Base-by-base conservation (phyloP, 495 filamentous ascomycete genomes). In the Aspergillus panamensis region DNA sequence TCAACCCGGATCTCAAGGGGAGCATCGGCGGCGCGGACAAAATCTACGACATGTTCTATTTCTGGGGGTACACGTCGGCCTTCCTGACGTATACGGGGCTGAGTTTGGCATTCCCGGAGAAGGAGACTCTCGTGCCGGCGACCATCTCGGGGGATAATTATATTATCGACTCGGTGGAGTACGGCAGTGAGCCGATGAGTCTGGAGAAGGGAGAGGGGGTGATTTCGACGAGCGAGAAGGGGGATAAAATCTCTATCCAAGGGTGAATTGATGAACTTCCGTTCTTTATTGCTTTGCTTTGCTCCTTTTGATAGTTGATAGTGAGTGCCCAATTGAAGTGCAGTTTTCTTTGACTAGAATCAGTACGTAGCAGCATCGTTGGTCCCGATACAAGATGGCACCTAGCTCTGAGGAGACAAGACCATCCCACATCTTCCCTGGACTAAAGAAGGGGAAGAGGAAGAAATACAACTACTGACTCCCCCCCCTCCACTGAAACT, bases 401-500 rank as follows among this genome's bases (percentile, higher is more conserved):
- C n/a, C n/a, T n/a, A n/a, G n/a, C n/a, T n/a, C n/a, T n/a, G n/a
- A n/a, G n/a, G n/a, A n/a, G n/a, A n/a, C n/a, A n/a, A n/a, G n/a
- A n/a, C n/a, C n/a, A n/a, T n/a, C n/a, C n/a, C n/a, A n/a, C n/a
- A n/a, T n/a, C n/a, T n/a, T n/a, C n/a, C n/a, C n/a, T n/a, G n/a
- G n/a, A n/a, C n/a, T n/a, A n/a, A n/a, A n/a, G n/a, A n/a, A n/a
- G n/a, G n/a, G n/a, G n/a, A n/a, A n/a, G n/a, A n/a, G n/a, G n/a
- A n/a, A n/a, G n/a, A n/a, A n/a, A n/a, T n/a, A n/a, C n/a, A n/a
- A n/a, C n/a, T 29, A 16, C 13, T 51, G 12, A 35, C 35, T 35
- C 20, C 32, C 51, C 51, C 50, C 51, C 5, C 13, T 14, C 57
- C 57, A 60, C 12, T 54, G 32, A 13, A 60, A 55, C 13, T 50